Evolutionary conservation across 2,329 filamentous ascomycete genomes (phyloP).

Genomic region (Talaromyces funiculosus): DNA sequence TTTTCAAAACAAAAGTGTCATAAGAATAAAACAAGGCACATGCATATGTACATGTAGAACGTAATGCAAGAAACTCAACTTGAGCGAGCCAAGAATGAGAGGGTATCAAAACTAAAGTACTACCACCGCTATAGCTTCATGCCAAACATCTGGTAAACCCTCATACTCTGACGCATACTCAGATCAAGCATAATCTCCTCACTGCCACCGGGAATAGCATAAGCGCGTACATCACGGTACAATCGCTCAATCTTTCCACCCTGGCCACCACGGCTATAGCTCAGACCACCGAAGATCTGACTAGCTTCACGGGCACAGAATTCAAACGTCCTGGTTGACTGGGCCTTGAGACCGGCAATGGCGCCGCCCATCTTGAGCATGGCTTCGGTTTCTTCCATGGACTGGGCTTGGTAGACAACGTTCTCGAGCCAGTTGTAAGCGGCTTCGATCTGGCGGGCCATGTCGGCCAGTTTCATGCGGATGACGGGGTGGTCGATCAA

Average conservation of each 20-base stretch:
- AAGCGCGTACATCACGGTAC: constrained; percentile 91
- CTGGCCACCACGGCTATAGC: constrained; percentile 88
- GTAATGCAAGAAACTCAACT: not conserved
- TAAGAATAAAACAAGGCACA: not conserved
- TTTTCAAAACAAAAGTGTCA: not conserved
- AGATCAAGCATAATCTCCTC: constrained; percentile 99
- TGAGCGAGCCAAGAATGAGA: not conserved
- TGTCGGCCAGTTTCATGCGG: constrained; percentile 93
- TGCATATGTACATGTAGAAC: not conserved
- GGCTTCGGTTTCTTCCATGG: constrained; percentile 90
- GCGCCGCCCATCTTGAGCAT: constrained; percentile 94
- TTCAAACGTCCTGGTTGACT: constrained; percentile 90
- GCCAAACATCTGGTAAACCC: constrained; percentile 81
- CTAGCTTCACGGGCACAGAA: constrained; percentile 94
- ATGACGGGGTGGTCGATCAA: constrained; percentile 97
- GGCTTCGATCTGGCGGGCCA: constrained; percentile 96
- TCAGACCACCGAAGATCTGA: constrained; percentile 94
- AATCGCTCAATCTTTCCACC: constrained; percentile 91
- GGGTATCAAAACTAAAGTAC: constrained; percentile 42
- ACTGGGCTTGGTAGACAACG: constrained; percentile 84
- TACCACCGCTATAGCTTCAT: constrained; percentile 97
- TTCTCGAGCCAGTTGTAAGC: constrained; percentile 97
- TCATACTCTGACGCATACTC: constrained; percentile 84
- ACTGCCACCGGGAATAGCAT: constrained; percentile 89
- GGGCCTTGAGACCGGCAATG: constrained; percentile 90